Conservation (phyloP, 2,329 filamentous ascomycete species). For the Aureobasidium mangrovei region DNA sequence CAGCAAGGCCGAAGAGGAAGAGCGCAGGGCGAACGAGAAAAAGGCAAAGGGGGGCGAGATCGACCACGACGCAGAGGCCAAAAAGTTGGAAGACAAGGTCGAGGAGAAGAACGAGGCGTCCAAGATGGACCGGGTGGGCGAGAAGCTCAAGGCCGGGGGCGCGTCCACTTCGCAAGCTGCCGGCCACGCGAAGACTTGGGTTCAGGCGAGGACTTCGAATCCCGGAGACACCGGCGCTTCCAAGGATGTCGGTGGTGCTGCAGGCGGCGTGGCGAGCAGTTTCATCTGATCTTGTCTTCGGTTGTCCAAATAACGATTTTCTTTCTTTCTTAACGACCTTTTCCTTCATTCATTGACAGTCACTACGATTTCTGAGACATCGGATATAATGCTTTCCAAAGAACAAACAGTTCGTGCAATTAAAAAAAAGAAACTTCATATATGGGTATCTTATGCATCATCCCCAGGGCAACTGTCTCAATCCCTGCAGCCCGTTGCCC, state of each 20-base stretch:
- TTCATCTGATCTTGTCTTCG: too few species aligned
- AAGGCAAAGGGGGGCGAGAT: constrained; percentile 12
- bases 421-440: not conserved
- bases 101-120: constrained; percentile 37
- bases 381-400: too few species aligned
- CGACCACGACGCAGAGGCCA: constrained; percentile 23
- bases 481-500: constrained; percentile 14
- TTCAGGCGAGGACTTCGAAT: not conserved
- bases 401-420: not conserved
- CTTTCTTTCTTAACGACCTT: too few species aligned
- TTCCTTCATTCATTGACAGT: too few species aligned
- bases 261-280: not conserved
- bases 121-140: constrained; percentile 34
- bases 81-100: constrained; percentile 33
- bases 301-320: too few species aligned
- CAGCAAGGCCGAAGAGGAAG: constrained; percentile 31
- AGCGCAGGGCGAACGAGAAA: constrained; percentile 22
- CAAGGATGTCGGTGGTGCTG: not conserved
- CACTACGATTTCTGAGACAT: too few species aligned
- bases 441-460: constrained; percentile 50
- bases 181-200: constrained; percentile 7
- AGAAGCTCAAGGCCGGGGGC: constrained; percentile 31
- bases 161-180: constrained; percentile 19
- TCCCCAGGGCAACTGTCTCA: constrained; percentile 15
- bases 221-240: not conserved